These are phyloP conservation scores for Gaeumannomyces tritici DNA, from an alignment of 2,329 filamentous ascomycete species.

Conservation along the genomic window DNA sequence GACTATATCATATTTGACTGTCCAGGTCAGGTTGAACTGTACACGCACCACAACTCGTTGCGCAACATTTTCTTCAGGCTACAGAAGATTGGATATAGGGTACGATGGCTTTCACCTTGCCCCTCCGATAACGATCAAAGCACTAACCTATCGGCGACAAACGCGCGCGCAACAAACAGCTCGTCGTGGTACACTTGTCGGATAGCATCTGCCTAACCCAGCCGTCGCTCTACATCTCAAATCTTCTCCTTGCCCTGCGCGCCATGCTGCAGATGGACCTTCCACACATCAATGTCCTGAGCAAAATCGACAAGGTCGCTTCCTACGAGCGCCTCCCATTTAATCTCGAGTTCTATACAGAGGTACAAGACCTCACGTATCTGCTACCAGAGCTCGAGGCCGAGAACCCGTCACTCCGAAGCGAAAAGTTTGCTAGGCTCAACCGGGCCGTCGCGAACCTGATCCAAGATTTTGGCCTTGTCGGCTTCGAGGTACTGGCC, in stretches of 20 bases:
- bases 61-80: conserved; percentile 86
- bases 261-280: conserved; percentile 99
- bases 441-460: conserved; percentile 82
- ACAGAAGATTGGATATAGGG: conserved; percentile 86
- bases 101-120: conserved; percentile 34
- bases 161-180: conserved; percentile 37
- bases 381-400: conserved; percentile 70
- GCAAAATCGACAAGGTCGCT: conserved; percentile 91
- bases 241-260: conserved; percentile 82
- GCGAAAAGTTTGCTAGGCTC: conserved; percentile 70
- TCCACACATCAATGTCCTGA: conserved; percentile 89
- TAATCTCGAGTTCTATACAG: conserved; percentile 94
- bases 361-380: conserved; percentile 86
- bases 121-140: background rate
- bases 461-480: conserved; percentile 81
- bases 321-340: conserved; percentile 83
- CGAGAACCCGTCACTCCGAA: conserved; percentile 62
- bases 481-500: conserved; percentile 85
- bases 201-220: conserved; percentile 91
- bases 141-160: background rate
- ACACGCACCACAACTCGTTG: conserved; percentile 87
- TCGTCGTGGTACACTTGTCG: conserved; percentile 86
- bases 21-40: conserved; percentile 92
- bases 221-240: conserved; percentile 90
- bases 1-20: conserved; percentile 96